Conservation (phyloP, 805 yeast genomes). For the Hanseniaspora lachancei region DNA sequence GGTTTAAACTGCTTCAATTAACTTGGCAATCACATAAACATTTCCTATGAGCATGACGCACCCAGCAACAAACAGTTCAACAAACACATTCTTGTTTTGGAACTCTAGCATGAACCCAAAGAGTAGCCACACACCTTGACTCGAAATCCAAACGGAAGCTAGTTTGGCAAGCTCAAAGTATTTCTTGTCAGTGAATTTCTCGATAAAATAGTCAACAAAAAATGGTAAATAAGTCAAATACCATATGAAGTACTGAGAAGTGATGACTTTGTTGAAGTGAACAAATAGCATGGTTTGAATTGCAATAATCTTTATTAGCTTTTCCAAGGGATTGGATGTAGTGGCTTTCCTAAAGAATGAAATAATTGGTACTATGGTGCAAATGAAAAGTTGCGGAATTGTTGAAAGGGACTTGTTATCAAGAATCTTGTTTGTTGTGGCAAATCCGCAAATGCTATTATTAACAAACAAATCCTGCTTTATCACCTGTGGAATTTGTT, state of each 20-base stretch:
- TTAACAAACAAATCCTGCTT: background rate
- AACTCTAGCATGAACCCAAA: constrained; percentile 75
- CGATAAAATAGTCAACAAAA: constrained; percentile 34
- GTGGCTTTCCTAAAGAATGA: constrained; percentile 20
- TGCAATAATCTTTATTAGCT: constrained; percentile 44
- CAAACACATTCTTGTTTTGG: constrained; percentile 53
- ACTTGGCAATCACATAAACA: constrained; percentile 44
- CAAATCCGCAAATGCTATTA: constrained; percentile 8
- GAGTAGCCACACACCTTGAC: constrained; percentile 68
- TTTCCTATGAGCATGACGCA: constrained; percentile 50
- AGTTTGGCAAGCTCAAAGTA: constrained; percentile 31
- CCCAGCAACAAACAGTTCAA: constrained; percentile 42
- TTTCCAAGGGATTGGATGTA: constrained; percentile 19
- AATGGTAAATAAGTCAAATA: constrained; percentile 75
- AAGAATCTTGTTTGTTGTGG: constrained; percentile 27
- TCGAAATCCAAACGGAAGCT: constrained; percentile 43
- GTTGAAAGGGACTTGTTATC: constrained; percentile 46
- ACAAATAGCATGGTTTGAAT: constrained; percentile 71
- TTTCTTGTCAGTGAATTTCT: constrained; percentile 17
- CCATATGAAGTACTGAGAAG: constrained; percentile 96
- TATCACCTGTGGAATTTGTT: constrained; percentile 30
- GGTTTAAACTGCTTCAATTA: constrained; percentile 33
- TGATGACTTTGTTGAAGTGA: constrained; percentile 67
- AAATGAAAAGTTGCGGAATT: constrained; percentile 61
- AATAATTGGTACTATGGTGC: constrained; percentile 41